Percentiles rank a stretch among this genome's conserved stretches.
These are phyloP conservation scores for Amorphotheca resinae DNA, from an alignment of 495 filamentous ascomycete species.

Conservation along the genomic window DNA sequence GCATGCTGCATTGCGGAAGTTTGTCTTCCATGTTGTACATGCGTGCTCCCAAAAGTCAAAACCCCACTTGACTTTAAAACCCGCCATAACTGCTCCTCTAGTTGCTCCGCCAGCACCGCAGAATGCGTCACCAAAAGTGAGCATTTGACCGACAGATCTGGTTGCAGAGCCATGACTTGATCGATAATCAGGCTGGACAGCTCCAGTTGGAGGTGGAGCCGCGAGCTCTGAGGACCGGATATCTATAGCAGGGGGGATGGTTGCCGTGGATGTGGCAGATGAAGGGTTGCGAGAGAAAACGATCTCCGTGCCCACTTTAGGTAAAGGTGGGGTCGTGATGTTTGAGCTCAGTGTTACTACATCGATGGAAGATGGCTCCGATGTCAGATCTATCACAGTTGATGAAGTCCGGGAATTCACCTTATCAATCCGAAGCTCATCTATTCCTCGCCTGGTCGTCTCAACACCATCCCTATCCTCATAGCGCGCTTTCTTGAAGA, in stretches of 20 bases:
- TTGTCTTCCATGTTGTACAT: constrained; percentile 40
- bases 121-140: constrained; percentile 27
- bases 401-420: neutral
- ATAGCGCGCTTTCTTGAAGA: neutral
- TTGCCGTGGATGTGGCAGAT: neutral
- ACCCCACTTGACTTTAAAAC: constrained; percentile 44
- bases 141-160: constrained; percentile 9
- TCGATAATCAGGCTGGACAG: neutral
- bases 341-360: too few relatives aligned
- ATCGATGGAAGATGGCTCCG: neutral
- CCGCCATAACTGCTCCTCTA: constrained; percentile 50
- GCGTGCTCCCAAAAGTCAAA: constrained; percentile 50
- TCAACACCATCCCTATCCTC: neutral
- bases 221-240: neutral
- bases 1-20: constrained; percentile 39
- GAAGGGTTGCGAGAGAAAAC: neutral
- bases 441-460: neutral
- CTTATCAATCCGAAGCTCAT: neutral
- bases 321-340: too few relatives aligned
- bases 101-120: constrained; percentile 70
- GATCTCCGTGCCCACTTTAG: neutral
- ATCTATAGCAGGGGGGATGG: neutral
- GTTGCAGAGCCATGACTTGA: neutral
- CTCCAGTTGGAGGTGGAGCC: neutral
- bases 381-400: neutral